These are phyloP conservation scores for Debaryomyces tyrocola DNA, from an alignment of 805 yeast genomes.

Conservation along the genomic window DNA sequence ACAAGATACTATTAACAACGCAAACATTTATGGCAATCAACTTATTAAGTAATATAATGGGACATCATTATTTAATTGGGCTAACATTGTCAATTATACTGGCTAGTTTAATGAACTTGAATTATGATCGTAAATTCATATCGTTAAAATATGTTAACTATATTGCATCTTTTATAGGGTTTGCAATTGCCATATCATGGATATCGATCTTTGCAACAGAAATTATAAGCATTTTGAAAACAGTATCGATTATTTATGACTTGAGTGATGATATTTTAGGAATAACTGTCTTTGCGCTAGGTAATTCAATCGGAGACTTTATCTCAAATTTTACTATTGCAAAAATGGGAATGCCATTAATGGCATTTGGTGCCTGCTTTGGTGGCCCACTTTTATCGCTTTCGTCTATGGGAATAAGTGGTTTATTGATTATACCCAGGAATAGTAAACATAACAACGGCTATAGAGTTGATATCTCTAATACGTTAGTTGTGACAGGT, in stretches of 20 bases:
- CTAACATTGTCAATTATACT: slow-evolving; percentile 5
- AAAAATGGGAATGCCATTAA: slow-evolving; percentile 74
- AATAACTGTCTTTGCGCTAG: slow-evolving; percentile 83
- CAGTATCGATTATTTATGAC: slow-evolving; percentile 56
- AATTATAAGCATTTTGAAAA: slow-evolving; percentile 62
- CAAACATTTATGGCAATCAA: slow-evolving; percentile 31
- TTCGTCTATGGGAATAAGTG: slow-evolving; percentile 79
- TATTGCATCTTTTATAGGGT: slow-evolving; percentile 53
- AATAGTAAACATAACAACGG: slow-evolving; percentile 10
- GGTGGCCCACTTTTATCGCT: slow-evolving; percentile 88
- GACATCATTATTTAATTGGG: slow-evolving; percentile 13
- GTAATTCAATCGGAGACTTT: slow-evolving; percentile 89
- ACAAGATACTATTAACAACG: slow-evolving; percentile 14
- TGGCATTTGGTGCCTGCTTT: slow-evolving; percentile 95
- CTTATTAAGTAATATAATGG: slow-evolving; percentile 18
- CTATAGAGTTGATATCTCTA: slow-evolving; percentile 15
- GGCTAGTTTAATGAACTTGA: slow-evolving; percentile 4
- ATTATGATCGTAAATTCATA: slow-evolving; percentile 5
- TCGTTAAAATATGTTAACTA: slow-evolving; percentile 17
- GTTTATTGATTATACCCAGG: slow-evolving; percentile 34
- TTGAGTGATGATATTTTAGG: slow-evolving; percentile 83
- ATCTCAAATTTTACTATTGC: slow-evolving; percentile 83
- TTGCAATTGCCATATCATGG: slow-evolving; percentile 63
- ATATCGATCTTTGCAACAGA: slow-evolving; percentile 70
- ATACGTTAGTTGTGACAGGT: slow-evolving; percentile 20